These are phyloP conservation scores for Fennellomyces sp. DNA, from an alignment of 371 early-diverging fungal species.

Conservation along the genomic window DNA sequence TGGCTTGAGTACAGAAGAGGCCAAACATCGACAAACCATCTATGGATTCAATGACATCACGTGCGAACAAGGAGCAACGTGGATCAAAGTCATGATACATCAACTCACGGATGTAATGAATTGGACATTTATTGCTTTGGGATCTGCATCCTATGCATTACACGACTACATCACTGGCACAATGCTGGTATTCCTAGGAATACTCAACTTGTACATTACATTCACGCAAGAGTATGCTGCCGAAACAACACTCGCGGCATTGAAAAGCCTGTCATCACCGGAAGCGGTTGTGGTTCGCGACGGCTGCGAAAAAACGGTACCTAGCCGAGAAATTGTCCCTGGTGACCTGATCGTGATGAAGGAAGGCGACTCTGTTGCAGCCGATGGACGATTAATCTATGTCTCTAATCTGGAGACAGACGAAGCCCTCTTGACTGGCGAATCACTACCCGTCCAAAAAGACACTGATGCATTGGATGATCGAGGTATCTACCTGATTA, in stretches of 20 bases:
- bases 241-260: slow-evolving; percentile 85
- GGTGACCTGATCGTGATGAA: slow-evolving; percentile 88
- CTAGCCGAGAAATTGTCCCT: slow-evolving; percentile 74
- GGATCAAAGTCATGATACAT: slow-evolving; percentile 72
- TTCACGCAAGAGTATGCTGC: slow-evolving; percentile 89
- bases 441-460: slow-evolving; percentile 74
- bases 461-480: slow-evolving; percentile 19
- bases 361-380: slow-evolving; percentile 86
- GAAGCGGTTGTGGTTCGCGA: slow-evolving; percentile 80
- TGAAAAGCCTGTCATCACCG: slow-evolving; percentile 79
- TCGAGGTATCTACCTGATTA: no score
- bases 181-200: slow-evolving; percentile 69
- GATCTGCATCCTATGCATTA: slow-evolving; percentile 54
- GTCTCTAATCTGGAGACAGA: slow-evolving; percentile 79
- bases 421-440: slow-evolving; percentile 85
- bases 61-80: slow-evolving; percentile 56
- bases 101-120: slow-evolving; percentile 87
- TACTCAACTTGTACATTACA: slow-evolving; percentile 80
- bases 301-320: slow-evolving; percentile 61
- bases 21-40: slow-evolving; percentile 6
- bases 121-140: slow-evolving; percentile 71
- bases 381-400: slow-evolving; percentile 82
- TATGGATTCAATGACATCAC: slow-evolving; percentile 24
- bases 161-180: slow-evolving; percentile 67
- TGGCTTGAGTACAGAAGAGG: slow-evolving; percentile 19